These are phyloP conservation scores for Cyamopsis tetragonoloba DNA, from an alignment of 306 rosid genomes.

Conservation along the genomic window DNA sequence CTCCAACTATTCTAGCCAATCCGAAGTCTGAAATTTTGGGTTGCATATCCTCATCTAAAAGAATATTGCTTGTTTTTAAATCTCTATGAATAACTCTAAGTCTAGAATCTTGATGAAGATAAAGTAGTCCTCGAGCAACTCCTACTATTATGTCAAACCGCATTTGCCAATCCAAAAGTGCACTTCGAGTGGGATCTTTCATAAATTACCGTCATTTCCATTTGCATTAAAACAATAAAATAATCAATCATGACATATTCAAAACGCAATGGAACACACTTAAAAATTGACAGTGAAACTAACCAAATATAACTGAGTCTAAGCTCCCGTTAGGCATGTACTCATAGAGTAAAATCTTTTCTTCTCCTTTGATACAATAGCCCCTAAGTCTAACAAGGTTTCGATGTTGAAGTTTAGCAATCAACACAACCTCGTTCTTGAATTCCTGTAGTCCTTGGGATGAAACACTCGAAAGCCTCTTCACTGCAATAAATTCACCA, in stretches of 20 bases:
- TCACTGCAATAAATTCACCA: conserved; percentile 39
- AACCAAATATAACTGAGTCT: conserved; percentile 49
- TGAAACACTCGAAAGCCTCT: conserved; percentile 45
- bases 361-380: conserved; percentile 36
- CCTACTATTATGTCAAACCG: conserved; percentile 44
- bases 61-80: conserved; percentile 35
- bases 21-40: conserved; percentile 42
- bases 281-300: background rate
- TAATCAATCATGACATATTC: background rate
- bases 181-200: conserved; percentile 24
- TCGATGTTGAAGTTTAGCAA: conserved; percentile 48
- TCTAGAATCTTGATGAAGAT: conserved; percentile 40
- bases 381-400: conserved; percentile 51
- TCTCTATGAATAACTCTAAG: conserved; percentile 36
- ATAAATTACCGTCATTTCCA: background rate
- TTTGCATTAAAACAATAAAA: background rate
- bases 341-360: conserved; percentile 49
- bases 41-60: conserved; percentile 32
- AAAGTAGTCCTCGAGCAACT: conserved; percentile 21
- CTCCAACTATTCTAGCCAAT: conserved; percentile 30
- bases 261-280: background rate
- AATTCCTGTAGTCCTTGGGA: conserved; percentile 51
- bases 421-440: conserved; percentile 39
- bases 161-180: conserved; percentile 33
- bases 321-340: conserved; percentile 49